Conservation (phyloP, 208 protist species). For the Angomonas deanei region DNA sequence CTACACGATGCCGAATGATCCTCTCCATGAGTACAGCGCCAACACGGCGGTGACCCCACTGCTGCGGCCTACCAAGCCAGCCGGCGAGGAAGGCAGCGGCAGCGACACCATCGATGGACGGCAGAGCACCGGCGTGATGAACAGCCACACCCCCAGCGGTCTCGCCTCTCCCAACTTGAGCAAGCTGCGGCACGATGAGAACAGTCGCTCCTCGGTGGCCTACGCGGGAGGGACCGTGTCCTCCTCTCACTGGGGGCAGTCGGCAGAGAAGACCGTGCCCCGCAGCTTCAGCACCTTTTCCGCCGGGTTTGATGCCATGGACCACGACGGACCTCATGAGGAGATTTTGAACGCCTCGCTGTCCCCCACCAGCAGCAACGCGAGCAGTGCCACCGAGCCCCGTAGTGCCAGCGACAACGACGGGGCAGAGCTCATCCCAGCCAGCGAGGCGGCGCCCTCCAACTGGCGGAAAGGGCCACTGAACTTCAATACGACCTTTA, state of each 20-base stretch:
- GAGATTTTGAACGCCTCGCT: no score
- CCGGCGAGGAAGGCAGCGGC: not conserved
- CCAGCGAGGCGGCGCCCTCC: conserved; percentile 36
- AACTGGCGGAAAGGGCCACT: conserved; percentile 40
- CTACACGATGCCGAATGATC: not conserved
- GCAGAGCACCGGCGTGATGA: not conserved
- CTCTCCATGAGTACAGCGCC: not conserved
- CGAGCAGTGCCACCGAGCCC: not conserved
- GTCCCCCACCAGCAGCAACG: not conserved
- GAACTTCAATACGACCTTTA: conserved; percentile 60
- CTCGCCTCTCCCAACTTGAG: not conserved
- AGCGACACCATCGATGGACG: not conserved
- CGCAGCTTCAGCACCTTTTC: no score
- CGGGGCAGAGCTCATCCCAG: conserved; percentile 17
- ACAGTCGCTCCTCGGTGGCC: not conserved
- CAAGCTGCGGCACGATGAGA: not conserved
- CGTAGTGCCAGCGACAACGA: not conserved
- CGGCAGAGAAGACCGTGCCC: no score
- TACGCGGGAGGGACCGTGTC: not conserved
- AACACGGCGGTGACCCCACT: no score
- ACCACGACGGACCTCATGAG: no score
- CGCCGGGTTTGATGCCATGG: no score
- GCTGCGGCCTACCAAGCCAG: not conserved
- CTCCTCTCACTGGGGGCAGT: not conserved
- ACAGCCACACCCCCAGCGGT: not conserved